A percentile compares a stretch with the other conserved stretches of the same genome.
phyloP scores from a whole-genome alignment of 768 basidiomycete species.

The Paxillus ammoniavirescens region DNA sequence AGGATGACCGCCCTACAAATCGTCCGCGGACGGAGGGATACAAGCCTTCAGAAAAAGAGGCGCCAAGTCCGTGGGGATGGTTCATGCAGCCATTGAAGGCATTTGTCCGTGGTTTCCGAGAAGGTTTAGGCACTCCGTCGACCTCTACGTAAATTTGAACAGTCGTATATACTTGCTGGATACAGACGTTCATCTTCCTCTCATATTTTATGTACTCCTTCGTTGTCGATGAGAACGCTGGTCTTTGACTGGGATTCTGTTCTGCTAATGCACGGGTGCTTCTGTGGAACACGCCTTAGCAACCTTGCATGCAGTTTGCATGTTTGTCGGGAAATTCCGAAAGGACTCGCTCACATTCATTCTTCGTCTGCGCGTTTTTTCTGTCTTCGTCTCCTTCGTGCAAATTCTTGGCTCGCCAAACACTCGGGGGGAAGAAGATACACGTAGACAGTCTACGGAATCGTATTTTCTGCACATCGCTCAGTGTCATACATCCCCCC shows the following conservation, averaged over 20 bases:
- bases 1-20: slow-evolving; percentile 44
- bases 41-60: slow-evolving; percentile 41
- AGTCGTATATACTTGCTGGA: not conserved
- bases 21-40: slow-evolving; percentile 54
- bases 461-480: not conserved
- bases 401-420: slow-evolving; percentile 7
- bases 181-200: not conserved
- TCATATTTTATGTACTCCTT: slow-evolving; percentile 11
- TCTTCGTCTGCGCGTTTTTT: slow-evolving; percentile 21
- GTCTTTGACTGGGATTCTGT: not conserved
- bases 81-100: slow-evolving; percentile 60
- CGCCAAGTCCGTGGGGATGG: slow-evolving; percentile 54
- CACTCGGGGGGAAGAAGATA: slow-evolving; percentile 8
- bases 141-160: slow-evolving; percentile 18
- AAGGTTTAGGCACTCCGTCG: slow-evolving; percentile 40
- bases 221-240: not conserved
- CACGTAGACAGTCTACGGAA: slow-evolving; percentile 12
- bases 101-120: slow-evolving; percentile 67
- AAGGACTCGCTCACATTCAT: slow-evolving; percentile 8
- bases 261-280: not conserved
- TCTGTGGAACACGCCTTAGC: slow-evolving; percentile 3
- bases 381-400: slow-evolving; percentile 4
- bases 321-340: slow-evolving; percentile 30
- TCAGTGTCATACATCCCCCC: slow-evolving; percentile 4
- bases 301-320: slow-evolving; percentile 19